phyloP scores from a whole-genome alignment of 192 early-diverging fungal genomes.

The Martensiomyces pterosporus region DNA sequence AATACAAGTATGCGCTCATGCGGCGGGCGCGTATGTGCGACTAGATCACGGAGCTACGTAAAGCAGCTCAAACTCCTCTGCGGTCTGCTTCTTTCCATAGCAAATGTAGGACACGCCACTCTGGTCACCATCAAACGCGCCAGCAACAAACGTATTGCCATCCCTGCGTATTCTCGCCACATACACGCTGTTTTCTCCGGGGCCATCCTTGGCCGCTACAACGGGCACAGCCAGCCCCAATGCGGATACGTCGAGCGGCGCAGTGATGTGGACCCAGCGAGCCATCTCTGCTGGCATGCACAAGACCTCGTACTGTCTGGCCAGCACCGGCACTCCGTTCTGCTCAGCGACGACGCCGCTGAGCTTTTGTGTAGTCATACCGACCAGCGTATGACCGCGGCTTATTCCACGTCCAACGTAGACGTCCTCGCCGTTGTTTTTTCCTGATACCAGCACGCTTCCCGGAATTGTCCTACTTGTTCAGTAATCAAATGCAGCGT shows the following conservation, averaged over 20 bases:
- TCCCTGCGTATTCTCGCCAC: not conserved
- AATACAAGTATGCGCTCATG: no score
- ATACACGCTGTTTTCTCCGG: not conserved
- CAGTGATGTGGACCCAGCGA: not conserved
- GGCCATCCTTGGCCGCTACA: not conserved
- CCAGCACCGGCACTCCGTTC: not conserved
- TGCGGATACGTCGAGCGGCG: not conserved
- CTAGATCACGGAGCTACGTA: no score
- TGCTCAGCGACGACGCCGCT: not conserved
- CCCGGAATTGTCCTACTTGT: not conserved
- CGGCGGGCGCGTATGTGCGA: no score
- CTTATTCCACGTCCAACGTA: not conserved
- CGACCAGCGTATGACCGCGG: not conserved
- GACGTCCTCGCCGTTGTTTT: not conserved
- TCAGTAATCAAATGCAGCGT: no score
- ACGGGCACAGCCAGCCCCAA: not conserved
- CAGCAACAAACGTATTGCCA: not conserved
- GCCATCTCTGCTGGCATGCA: not conserved
- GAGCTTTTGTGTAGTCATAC: not conserved
- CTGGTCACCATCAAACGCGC: not conserved
- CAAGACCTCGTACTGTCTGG: not conserved
- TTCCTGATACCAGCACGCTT: not conserved
- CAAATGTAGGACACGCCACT: not conserved
- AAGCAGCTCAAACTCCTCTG: not conserved
- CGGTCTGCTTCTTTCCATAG: not conserved